Base-by-base conservation (phyloP, 192 early-diverging fungal species). In the Spizellomyces sp. region DNA sequence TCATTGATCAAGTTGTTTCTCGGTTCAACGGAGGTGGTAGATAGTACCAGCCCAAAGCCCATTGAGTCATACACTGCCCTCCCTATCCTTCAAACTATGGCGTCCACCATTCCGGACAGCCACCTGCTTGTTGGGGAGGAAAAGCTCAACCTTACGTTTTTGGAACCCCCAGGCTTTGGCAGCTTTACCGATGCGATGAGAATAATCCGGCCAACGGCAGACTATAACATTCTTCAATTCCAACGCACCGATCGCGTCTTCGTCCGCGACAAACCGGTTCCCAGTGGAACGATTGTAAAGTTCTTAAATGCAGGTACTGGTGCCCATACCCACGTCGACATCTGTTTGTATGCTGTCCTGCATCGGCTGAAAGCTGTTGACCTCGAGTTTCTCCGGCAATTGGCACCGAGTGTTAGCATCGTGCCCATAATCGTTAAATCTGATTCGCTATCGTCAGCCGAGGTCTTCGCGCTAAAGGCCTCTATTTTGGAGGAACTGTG, bases 331-430 rank as follows among this genome's bases (percentile, higher is more conserved):
- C 82, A 84, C 65, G 75, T 82, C 6, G 77, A 84, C 50, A 54
- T 81, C 19, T 75, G 62, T 47, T 19, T 84, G n/a, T 84, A 80
- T 66, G 70, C 77, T 27, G 73, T 84, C 44, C 63, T 84, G 47
- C 63, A 89, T 62, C 81, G 89, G 4, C 43, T 89, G 10, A 91
- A 90, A 62, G 80, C 86, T n/a, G 84, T 88, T n/a, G 90, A 92
- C 70, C 66, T 90, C 21, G 90, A 92, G 75, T 92, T 84, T 66
- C 86, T 92, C 79, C 78, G 87, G 22, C 77, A 83, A 45, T 78
- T 90, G 54, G 74, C 80, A 47, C 85, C 83, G 45, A 80, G 83
- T 9, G 81, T 89, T 17, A 86, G 83, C 60, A 79, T 92, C 9
- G 75, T 93, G 21, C 91, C 91, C 8, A 80, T 92, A 21, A 88